Percentiles rank a stretch among this genome's conserved stretches.
Evolutionary conservation across 2,329 filamentous ascomycete genomes (phyloP).

Genomic region (Beauveria medogensis): DNA sequence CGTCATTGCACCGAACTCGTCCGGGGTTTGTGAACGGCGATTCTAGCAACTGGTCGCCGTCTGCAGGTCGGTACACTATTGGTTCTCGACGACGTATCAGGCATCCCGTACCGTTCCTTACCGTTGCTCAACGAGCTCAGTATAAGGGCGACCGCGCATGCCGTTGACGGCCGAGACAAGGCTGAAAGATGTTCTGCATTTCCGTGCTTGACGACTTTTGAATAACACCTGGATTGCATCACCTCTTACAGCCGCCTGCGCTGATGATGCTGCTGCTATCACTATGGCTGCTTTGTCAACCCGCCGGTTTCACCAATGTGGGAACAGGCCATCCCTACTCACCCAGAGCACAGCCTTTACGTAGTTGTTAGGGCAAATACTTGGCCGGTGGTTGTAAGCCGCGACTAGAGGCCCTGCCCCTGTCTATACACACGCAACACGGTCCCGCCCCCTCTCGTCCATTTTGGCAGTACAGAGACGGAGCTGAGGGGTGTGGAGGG

Average conservation of each 20-base stretch:
- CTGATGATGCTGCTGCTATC: not conserved
- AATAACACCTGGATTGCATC: not conserved
- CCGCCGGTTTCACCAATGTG: conserved; percentile 2
- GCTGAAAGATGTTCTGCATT: not conserved
- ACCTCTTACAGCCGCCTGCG: not conserved
- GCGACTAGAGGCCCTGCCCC: not conserved
- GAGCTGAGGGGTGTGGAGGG: not conserved
- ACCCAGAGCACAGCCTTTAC: not conserved
- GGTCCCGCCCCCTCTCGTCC: conserved; percentile 2
- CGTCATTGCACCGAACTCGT: not conserved
- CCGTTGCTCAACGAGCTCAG: not conserved
- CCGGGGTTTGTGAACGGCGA: not conserved
- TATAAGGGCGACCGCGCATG: not conserved
- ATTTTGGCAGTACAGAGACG: not conserved
- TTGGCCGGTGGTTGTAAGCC: not conserved
- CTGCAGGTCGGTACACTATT: not conserved
- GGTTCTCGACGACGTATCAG: not conserved
- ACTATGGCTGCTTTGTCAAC: not conserved
- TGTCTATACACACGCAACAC: not conserved
- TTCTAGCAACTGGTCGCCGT: not conserved
- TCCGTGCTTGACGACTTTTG: not conserved
- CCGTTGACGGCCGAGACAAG: not conserved
- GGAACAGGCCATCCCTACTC: conserved; percentile 1
- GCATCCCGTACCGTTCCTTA: too few relatives aligned
- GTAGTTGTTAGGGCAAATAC: not conserved